Conservation (phyloP, 345 rosid species). For the Linum tenue region DNA sequence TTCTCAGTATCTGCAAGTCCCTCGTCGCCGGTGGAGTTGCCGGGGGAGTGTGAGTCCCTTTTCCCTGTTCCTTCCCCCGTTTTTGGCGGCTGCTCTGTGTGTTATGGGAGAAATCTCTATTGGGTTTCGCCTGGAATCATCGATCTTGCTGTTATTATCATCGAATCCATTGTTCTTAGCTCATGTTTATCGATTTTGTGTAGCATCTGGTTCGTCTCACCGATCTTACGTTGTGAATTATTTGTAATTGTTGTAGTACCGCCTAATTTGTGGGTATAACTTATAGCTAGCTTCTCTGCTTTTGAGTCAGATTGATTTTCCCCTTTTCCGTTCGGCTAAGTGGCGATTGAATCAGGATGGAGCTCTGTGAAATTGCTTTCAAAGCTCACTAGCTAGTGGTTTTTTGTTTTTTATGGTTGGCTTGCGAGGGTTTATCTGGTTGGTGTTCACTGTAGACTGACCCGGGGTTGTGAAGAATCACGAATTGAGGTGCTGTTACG, state of each 20-base stretch:
- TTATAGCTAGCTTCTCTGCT: background rate
- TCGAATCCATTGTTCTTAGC: background rate
- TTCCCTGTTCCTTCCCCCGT: background rate
- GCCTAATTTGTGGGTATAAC: background rate
- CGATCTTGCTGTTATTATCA: background rate
- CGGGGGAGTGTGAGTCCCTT: constrained; percentile 71
- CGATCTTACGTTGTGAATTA: background rate
- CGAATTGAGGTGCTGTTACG: background rate
- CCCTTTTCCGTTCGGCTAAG: too few relatives aligned
- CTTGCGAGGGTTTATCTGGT: background rate
- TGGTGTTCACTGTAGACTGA: background rate
- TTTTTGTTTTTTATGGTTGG: background rate
- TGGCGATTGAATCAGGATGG: background rate
- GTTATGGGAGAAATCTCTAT: background rate
- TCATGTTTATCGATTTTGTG: too few relatives aligned
- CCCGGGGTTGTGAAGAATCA: background rate
- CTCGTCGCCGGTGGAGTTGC: constrained; percentile 79
- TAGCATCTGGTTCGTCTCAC: background rate
- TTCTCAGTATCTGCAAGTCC: constrained; percentile 56
- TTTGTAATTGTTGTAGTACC: background rate
- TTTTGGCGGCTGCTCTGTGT: background rate
- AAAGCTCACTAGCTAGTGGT: background rate
- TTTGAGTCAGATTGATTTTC: too few relatives aligned
- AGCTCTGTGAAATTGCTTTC: background rate
- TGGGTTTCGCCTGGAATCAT: background rate